Evolutionary conservation across 768 basidiomycete genomes (phyloP).

Genomic region (Cubamyces sp.): DNA sequence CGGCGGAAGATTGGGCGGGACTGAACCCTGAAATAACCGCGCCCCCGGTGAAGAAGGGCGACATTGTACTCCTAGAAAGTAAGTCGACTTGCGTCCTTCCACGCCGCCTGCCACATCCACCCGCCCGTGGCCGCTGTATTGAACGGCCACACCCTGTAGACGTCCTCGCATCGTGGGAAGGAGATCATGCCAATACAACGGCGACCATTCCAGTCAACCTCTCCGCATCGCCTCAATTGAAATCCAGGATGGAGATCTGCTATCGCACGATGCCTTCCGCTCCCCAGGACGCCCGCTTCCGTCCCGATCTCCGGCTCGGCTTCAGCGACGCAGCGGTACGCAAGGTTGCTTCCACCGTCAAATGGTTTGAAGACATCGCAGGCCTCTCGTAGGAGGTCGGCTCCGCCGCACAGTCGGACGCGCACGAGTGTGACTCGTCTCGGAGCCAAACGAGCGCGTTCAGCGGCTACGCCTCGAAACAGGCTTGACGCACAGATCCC

Average conservation of each 20-base stretch:
- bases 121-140: not conserved
- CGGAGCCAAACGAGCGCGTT: too few species aligned
- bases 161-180: conserved; percentile 53
- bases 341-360: conserved; percentile 65
- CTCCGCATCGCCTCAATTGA: conserved; percentile 70
- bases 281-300: conserved; percentile 58
- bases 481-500: too few species aligned
- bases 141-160: conserved; percentile 41
- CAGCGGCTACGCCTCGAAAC: too few species aligned
- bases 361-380: conserved; percentile 77
- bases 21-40: conserved; percentile 38
- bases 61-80: conserved; percentile 75
- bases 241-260: conserved; percentile 67
- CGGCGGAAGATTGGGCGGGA: conserved; percentile 73
- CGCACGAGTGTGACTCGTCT: too few species aligned
- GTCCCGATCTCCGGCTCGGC: conserved; percentile 76
- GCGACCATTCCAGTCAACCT: conserved; percentile 47
- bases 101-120: not conserved
- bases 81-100: conserved; percentile 31
- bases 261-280: conserved; percentile 77
- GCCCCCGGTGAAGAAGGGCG: conserved; percentile 62
- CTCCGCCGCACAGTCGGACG: too few species aligned
- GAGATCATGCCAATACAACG: conserved; percentile 20
- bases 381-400: conserved; percentile 44
- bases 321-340: conserved; percentile 69